Evolutionary conservation across 176 grass and related monocot species (phyloP).

Genomic region (Neostapfia colusana): DNA sequence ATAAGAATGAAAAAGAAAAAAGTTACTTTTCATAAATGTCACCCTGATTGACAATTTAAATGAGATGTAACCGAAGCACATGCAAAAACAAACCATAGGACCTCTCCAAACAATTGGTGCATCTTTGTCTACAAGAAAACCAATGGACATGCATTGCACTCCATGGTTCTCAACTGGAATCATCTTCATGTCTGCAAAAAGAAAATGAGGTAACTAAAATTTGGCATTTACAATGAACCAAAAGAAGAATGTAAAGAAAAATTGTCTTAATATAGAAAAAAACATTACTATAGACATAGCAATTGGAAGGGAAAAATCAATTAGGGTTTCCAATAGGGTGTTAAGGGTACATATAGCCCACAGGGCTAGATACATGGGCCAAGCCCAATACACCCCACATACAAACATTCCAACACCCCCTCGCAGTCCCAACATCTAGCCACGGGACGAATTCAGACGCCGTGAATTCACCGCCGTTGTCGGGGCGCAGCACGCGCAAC

Average conservation of each 20-base stretch:
- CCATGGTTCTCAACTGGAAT: conserved; percentile 90
- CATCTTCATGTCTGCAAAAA: conserved; percentile 85
- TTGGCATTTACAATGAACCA: neutral
- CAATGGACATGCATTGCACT: conserved; percentile 89
- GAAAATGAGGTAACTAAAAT: neutral
- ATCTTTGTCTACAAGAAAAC: conserved; percentile 96
- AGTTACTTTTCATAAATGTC: no score
- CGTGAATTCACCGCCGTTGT: no score
- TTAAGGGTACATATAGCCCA: no score
- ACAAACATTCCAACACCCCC: no score
- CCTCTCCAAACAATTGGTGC: conserved; percentile 95
- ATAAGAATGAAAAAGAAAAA: no score
- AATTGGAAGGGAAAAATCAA: no score
- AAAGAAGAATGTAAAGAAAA: conserved; percentile 3
- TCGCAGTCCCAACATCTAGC: no score
- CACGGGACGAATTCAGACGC: no score
- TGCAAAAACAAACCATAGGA: conserved; percentile 92
- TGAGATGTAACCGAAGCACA: conserved; percentile 35
- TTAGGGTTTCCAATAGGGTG: no score
- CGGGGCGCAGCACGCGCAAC: no score
- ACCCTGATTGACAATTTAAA: conserved; percentile 2
- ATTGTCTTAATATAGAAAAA: neutral
- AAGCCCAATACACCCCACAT: no score
- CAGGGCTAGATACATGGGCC: no score
- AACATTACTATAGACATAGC: neutral